Base-by-base conservation (phyloP, 2,329 filamentous ascomycete genomes). In the Pseudogymnoascus sp. region DNA sequence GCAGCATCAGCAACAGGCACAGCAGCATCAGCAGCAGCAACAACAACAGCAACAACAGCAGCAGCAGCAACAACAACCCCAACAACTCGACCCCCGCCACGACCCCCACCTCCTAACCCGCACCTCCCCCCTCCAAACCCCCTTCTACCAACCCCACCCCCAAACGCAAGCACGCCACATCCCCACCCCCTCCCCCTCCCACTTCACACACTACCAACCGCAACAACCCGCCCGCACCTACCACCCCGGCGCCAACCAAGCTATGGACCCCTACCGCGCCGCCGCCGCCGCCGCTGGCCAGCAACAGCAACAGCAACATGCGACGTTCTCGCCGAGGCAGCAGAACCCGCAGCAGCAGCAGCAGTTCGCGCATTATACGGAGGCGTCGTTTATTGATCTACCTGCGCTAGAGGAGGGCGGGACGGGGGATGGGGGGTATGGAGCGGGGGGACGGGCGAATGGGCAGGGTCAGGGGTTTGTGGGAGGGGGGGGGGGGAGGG, bases 21-120 rank as follows among this genome's bases (percentile, higher is more conserved):
- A 69, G 12, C 63, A 65, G 21, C 69, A 70, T 28, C 67, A 67
- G 8, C 65, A 67, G 25, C 59, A 66, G 37, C 63, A 38, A 2
- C 61, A 63, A 12, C 69, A 72, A 18, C 69, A 70, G 3, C 67
- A 68, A 18, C 67, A 70, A 42, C 70, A 71, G 31, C 67, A 59
- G 23, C 23, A 25, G 23, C 23, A 25, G 23, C 23, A 25, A 5
- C 23, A 25, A 25, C 23, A 25, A 5, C 69, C 8, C 62, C 67
- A 50, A 60, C 64, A 11, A 56, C 31, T 33, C 14, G 25, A 31
- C 25, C 31, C 23, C 21, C 50, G 31, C 10, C 31, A 56, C 14
- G 31, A 56, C 23, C 50, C n/a, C 6, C 31, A 33, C n/a, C 14
- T 28, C 3, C 50, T 28, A 1, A n/a, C 40, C 40, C 40, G 40